phyloP scores from a whole-genome alignment of 208 protist species.

The Leishmania tropica region DNA sequence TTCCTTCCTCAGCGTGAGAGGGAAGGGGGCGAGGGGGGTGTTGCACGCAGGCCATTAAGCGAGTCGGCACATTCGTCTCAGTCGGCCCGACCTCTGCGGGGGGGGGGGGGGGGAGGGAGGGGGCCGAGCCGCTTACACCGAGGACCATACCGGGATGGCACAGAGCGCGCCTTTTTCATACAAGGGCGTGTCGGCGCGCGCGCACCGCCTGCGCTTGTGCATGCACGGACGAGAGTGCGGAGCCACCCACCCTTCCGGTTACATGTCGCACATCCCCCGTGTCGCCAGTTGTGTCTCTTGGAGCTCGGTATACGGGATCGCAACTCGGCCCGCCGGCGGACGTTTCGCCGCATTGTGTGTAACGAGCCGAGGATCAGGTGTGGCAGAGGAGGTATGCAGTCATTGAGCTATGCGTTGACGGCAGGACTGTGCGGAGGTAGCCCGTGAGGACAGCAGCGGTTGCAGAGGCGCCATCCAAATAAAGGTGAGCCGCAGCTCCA shows the following conservation, averaged over 20 bases:
- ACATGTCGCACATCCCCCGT: neutral
- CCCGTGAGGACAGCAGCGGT: neutral
- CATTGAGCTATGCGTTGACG: neutral
- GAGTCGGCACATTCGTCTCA: neutral
- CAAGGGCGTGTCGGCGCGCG: neutral
- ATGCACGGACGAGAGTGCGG: neutral
- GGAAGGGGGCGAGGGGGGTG: neutral
- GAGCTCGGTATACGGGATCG: neutral
- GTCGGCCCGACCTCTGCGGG: neutral
- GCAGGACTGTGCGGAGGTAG: neutral
- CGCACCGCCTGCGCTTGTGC: neutral
- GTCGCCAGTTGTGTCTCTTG: neutral
- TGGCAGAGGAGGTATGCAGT: neutral
- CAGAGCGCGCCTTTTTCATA: neutral
- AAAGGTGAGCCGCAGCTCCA: neutral
- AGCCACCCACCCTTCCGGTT: neutral
- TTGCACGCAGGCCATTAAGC: neutral
- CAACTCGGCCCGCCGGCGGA: neutral
- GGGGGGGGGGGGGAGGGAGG: neutral
- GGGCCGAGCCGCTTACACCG: neutral
- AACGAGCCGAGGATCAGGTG: neutral
- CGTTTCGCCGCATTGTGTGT: neutral
- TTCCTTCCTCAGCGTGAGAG: neutral
- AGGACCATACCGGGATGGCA: neutral
- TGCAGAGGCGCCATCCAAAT: neutral